Base-by-base conservation (phyloP, 495 filamentous ascomycete genomes). In the Talaromyces ruber region DNA sequence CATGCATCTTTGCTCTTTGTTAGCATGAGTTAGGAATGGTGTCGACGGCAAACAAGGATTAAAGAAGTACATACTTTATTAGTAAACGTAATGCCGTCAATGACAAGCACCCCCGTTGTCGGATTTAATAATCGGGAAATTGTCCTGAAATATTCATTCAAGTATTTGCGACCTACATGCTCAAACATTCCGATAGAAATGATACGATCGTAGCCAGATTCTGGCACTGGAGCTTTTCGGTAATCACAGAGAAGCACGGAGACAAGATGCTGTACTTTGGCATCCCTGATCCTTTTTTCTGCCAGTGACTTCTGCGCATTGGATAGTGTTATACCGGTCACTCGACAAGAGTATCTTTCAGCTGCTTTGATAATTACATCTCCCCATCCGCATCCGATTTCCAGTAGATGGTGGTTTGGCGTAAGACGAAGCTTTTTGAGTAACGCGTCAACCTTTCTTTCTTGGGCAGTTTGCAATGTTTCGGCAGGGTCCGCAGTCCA, bases 1-100 rank as follows among this genome's bases (percentile, higher is more conserved):
- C 81, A 82, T 51, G 65, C 73, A 32, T 74, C 77, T 62, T 74
- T 71, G 24, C 61, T 47, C 43, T 18, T n/a, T 6, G 43, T 47
- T 21, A 47, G 18, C 43, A 18, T 47, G 16, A 47, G 2, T 22
- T 47, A 21, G n/a, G n/a, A n/a, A 18, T 18, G 16, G 43, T 47
- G 12, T 21, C 7, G 5, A 47, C 43, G 1, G 6, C 7, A 21
- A 18, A 21, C 18, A 47, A 21, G n/a, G 1, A 47, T 6, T 32
- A 59, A 21, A 25, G 2, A 56, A 25, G 24, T 7, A 43, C 39
- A 32, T 65, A 67, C 68, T 64, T 52, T 78, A 66, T 90, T 85
- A 1, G 87, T 87, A 78, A 90, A 89, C 12, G 87, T 89, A 62
- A 90, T 91, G 61, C 88, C 88, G 69, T 91, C 88, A 66, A 91